phyloP scores from a whole-genome alignment of 2,329 filamentous ascomycete genomes.

The Thermoascus crustaceus region DNA sequence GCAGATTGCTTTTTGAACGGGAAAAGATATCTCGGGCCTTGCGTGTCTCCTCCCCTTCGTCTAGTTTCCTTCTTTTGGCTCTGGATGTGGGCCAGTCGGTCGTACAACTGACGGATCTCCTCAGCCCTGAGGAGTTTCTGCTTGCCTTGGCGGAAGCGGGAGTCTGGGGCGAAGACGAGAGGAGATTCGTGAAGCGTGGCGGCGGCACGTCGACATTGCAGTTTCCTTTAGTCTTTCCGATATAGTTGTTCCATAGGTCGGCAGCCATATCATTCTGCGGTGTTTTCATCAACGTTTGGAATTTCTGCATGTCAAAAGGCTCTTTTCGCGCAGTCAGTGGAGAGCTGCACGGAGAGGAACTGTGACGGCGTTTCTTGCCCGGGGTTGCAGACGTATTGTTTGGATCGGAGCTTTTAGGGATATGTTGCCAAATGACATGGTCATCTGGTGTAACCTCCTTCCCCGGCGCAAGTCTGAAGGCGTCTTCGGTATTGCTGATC shows the following conservation, averaged over 20 bases:
- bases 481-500: conserved; percentile 53
- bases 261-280: conserved; percentile 64
- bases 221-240: conserved; percentile 43
- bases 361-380: conserved; percentile 60
- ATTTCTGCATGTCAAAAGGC: conserved; percentile 50
- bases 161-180: conserved; percentile 63
- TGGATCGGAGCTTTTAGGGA: conserved; percentile 33
- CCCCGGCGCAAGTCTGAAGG: conserved; percentile 39
- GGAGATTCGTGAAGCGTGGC: conserved; percentile 55
- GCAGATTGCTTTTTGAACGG: conserved; percentile 32
- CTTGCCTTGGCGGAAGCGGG: conserved; percentile 39
- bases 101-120: conserved; percentile 61
- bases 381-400: conserved; percentile 38
- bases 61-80: conserved; percentile 55
- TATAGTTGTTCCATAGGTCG: conserved; percentile 71
- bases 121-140: conserved; percentile 44
- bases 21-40: conserved; percentile 40
- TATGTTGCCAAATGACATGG: conserved; percentile 52
- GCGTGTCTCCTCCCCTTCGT: conserved; percentile 37
- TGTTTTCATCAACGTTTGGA: conserved; percentile 54
- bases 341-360: conserved; percentile 65
- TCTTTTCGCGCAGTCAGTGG: conserved; percentile 43
- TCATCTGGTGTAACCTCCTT: conserved; percentile 51
- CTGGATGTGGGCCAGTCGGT: conserved; percentile 57
- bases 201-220: conserved; percentile 42